Evolutionary conservation across 176 grass and related monocot genomes (phyloP).

Genomic region (Saccharum spontaneum): DNA sequence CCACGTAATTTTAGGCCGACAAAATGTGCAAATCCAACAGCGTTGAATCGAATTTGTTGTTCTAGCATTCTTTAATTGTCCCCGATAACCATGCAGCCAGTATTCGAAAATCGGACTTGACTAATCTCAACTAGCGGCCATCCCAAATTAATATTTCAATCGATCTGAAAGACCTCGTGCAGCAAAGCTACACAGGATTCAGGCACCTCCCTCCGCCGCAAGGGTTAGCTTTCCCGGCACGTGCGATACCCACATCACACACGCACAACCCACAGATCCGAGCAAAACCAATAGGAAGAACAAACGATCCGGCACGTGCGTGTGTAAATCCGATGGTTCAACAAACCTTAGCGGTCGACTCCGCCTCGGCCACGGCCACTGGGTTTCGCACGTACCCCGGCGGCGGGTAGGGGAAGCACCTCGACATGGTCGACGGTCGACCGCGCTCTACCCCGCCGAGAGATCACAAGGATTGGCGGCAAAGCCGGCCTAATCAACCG

Average conservation of each 20-base stretch:
- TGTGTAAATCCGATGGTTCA: constrained; percentile 67
- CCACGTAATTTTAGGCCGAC: background rate
- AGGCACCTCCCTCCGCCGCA: background rate
- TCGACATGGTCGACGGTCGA: constrained; percentile 46
- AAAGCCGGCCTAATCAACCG: constrained; percentile 10
- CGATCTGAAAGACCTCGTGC: background rate
- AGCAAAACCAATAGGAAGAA: constrained; percentile 41
- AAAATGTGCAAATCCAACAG: background rate
- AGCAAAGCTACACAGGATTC: background rate
- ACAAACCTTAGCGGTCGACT: constrained; percentile 64
- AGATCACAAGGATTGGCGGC: background rate
- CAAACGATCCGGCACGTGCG: constrained; percentile 57
- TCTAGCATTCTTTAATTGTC: background rate
- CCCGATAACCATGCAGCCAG: background rate
- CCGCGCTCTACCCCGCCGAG: constrained; percentile 11
- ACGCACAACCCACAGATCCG: constrained; percentile 51
- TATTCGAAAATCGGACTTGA: background rate
- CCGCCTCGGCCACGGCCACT: constrained; percentile 42
- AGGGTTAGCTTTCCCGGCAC: constrained; percentile 10
- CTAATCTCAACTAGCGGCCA: background rate
- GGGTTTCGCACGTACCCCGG: constrained; percentile 57
- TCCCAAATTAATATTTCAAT: background rate
- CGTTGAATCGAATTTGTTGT: background rate
- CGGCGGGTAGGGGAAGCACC: constrained; percentile 63
- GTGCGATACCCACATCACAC: constrained; percentile 43